phyloP scores from a whole-genome alignment of 495 filamentous ascomycete genomes.

The Xylaria palmicola region DNA sequence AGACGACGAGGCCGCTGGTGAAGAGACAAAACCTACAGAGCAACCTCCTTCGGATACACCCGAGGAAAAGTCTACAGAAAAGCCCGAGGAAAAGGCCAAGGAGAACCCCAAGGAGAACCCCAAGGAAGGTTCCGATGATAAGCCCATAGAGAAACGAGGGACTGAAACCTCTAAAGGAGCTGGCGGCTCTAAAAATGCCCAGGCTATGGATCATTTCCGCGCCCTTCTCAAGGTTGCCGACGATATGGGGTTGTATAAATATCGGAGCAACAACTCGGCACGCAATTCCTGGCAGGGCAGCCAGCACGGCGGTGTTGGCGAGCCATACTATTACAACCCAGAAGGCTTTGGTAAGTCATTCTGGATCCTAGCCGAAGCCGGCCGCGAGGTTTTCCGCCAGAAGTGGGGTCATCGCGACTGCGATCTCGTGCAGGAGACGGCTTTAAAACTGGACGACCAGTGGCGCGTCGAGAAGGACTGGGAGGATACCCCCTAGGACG shows the following conservation, averaged over 20 bases:
- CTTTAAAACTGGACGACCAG: constrained; percentile 29
- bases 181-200: constrained; percentile 13
- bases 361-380: constrained; percentile 32
- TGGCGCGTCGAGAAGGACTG: constrained; percentile 36
- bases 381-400: constrained; percentile 30
- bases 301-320: constrained; percentile 52
- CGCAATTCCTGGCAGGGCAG: constrained; percentile 53
- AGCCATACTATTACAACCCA: constrained; percentile 53
- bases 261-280: constrained; percentile 33
- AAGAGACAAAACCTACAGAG: background rate
- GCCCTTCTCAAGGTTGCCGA: constrained; percentile 33
- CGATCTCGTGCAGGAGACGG: constrained; percentile 25
- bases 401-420: constrained; percentile 33
- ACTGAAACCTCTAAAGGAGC: background rate
- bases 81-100: constrained; percentile 17
- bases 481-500: constrained; percentile 15
- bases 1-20: background rate
- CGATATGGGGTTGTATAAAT: constrained; percentile 43
- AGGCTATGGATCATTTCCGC: constrained; percentile 35
- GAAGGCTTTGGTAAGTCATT: constrained; percentile 43
- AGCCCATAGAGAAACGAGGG: constrained; percentile 10
- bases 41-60: constrained; percentile 6
- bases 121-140: constrained; percentile 12
- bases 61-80: background rate
- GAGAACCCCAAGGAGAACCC: background rate